A percentile compares a stretch with the other conserved stretches of the same genome.
Evolutionary conservation across 2,329 filamentous ascomycete genomes (phyloP).

Genomic region (Penicillium sp.): DNA sequence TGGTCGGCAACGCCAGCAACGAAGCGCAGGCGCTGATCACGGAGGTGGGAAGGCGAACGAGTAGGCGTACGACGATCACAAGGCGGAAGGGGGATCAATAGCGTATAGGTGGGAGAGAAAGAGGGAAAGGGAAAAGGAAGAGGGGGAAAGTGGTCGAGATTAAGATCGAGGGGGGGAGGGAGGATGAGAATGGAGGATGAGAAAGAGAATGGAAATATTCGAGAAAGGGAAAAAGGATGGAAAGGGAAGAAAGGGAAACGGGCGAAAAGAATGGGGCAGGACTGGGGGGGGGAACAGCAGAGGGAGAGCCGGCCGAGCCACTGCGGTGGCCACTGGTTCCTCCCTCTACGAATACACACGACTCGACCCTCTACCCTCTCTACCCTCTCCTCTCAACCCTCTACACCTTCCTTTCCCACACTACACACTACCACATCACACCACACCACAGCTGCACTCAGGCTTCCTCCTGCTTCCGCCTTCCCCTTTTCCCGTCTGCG

Average conservation of each 20-base stretch:
- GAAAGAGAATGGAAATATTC: slow-evolving; percentile 16
- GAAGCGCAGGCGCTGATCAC: slow-evolving; percentile 37
- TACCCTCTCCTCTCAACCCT: background rate
- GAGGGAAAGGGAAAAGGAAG: slow-evolving; percentile 1
- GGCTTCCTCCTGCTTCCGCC: background rate
- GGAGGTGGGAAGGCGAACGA: slow-evolving; percentile 12
- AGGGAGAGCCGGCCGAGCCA: too few relatives aligned
- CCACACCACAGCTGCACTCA: background rate
- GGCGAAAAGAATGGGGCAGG: slow-evolving; percentile 3
- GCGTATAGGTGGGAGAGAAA: background rate
- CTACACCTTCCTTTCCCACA: background rate
- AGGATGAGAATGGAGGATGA: slow-evolving; percentile 18
- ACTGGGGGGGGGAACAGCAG: slow-evolving; percentile 1
- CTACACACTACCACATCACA: background rate
- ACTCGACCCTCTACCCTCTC: too few relatives aligned
- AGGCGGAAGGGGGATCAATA: slow-evolving; percentile 7
- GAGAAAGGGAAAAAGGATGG: slow-evolving; percentile 13
- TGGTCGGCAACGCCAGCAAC: slow-evolving; percentile 39
- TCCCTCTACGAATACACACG: too few relatives aligned
- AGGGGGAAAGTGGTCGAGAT: slow-evolving; percentile 13
- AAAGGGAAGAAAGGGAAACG: background rate
- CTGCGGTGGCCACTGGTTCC: slow-evolving; percentile 5
- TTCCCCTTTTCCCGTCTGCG: slow-evolving; percentile 8
- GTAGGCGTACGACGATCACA: slow-evolving; percentile 9
- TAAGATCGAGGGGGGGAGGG: slow-evolving; percentile 1